Percentiles rank a stretch among this genome's conserved stretches.
Evolutionary conservation across 257 asterid species (phyloP).

Genomic region (Rhazya stricta): DNA sequence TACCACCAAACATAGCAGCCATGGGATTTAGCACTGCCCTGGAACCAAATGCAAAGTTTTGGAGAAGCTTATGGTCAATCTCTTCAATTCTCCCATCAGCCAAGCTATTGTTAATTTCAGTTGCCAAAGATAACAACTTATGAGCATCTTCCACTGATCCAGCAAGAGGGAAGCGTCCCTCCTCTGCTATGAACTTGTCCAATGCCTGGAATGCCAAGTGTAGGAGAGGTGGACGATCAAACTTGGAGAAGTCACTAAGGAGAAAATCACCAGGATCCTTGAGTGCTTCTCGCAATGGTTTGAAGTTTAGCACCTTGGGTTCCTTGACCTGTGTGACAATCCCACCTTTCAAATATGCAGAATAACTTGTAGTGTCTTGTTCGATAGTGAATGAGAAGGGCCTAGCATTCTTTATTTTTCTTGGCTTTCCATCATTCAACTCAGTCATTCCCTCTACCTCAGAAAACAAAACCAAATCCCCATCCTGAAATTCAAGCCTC

Average conservation of each 20-base stretch:
- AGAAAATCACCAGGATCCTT: slow-evolving; percentile 86
- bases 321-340: slow-evolving; percentile 87
- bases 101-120: slow-evolving; percentile 45
- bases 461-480: slow-evolving; percentile 80
- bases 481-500: slow-evolving; percentile 93
- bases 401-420: slow-evolving; percentile 64
- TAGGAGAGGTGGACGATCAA: slow-evolving; percentile 79
- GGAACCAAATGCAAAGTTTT: slow-evolving; percentile 77
- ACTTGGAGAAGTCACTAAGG: slow-evolving; percentile 86
- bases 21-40: slow-evolving; percentile 89
- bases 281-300: slow-evolving; percentile 69
- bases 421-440: slow-evolving; percentile 91
- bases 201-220: slow-evolving; percentile 87
- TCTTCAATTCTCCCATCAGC: slow-evolving; percentile 65
- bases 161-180: slow-evolving; percentile 71
- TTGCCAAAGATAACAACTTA: slow-evolving; percentile 60
- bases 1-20: slow-evolving; percentile 99
- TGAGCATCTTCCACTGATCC: slow-evolving; percentile 89
- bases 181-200: slow-evolving; percentile 60
- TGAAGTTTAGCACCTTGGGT: slow-evolving; percentile 80
- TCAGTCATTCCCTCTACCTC: slow-evolving; percentile 81
- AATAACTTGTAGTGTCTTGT: slow-evolving; percentile 69
- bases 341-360: slow-evolving; percentile 74
- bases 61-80: slow-evolving; percentile 63
- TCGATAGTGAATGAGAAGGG: slow-evolving; percentile 79